A percentile compares a stretch with the other conserved stretches of the same genome.
Evolutionary conservation across 2,329 filamentous ascomycete genomes (phyloP).

Genomic region (Colletotrichum plurivorum): DNA sequence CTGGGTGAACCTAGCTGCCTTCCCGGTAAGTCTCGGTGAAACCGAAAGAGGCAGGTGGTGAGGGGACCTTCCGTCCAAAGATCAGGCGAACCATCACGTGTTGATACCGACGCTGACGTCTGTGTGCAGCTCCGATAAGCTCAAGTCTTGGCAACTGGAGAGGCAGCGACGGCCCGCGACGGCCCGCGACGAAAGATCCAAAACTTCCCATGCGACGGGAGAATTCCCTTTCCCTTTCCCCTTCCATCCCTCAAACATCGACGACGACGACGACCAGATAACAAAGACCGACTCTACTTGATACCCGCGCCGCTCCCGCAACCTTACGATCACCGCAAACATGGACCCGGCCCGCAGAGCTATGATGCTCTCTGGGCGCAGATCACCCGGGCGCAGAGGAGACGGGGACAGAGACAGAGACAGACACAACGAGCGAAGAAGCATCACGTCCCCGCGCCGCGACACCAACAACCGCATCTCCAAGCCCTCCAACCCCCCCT

Average conservation of each 20-base stretch:
- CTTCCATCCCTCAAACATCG: background rate
- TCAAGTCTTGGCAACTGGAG: background rate
- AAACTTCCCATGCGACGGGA: background rate
- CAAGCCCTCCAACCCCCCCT: conserved; percentile 60
- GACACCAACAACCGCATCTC: conserved; percentile 70
- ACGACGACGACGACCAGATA: conserved; percentile 10
- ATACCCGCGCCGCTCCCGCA: background rate
- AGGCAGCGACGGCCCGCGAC: conserved; percentile 8
- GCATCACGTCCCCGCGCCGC: conserved; percentile 67
- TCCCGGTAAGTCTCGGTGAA: background rate
- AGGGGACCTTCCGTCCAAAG: background rate
- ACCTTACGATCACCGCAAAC: conserved; percentile 38
- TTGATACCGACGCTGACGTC: conserved; percentile 23
- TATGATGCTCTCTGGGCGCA: conserved; percentile 63
- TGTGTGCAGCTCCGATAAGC: conserved; percentile 5
- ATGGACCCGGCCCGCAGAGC: conserved; percentile 71
- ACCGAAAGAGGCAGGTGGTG: background rate
- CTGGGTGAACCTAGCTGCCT: background rate
- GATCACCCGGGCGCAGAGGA: conserved; percentile 53
- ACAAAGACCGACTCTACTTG: background rate
- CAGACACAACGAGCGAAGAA: conserved; percentile 59
- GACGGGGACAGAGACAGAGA: conserved; percentile 6
- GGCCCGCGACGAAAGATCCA: background rate
- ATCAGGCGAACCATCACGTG: background rate
- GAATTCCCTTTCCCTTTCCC: background rate